Percentiles rank a stretch among this genome's conserved stretches.
Evolutionary conservation across 805 yeast species (phyloP).

Genomic region (Schizosaccharomyces cryophilus): DNA sequence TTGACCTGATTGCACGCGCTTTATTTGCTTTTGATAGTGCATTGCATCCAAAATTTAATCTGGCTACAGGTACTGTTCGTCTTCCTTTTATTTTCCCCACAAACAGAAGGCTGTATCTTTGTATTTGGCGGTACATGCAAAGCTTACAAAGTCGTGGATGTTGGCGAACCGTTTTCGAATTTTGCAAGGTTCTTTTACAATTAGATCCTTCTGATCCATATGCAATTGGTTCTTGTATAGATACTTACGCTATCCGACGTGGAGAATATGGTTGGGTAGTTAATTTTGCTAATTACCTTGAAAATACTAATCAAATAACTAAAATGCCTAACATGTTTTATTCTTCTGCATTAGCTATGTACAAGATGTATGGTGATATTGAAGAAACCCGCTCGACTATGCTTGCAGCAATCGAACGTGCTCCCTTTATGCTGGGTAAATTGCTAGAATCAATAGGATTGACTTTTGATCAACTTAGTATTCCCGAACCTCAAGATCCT

Average conservation of each 20-base stretch:
- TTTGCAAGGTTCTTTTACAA: constrained; percentile 44
- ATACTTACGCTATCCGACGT: constrained; percentile 45
- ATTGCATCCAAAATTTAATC: constrained; percentile 31
- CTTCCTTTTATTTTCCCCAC: constrained; percentile 51
- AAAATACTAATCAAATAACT: constrained; percentile 38
- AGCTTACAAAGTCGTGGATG: constrained; percentile 57
- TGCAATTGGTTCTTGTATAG: constrained; percentile 65
- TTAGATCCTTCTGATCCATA: constrained; percentile 56
- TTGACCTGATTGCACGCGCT: constrained; percentile 52
- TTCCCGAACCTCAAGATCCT: constrained; percentile 5
- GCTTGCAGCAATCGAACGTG: constrained; percentile 24
- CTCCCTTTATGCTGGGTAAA: constrained; percentile 32
- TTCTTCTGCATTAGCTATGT: constrained; percentile 33
- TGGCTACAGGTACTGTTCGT: constrained; percentile 32
- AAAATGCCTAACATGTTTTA: constrained; percentile 46
- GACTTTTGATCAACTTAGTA: constrained; percentile 4
- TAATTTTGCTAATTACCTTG: constrained; percentile 30
- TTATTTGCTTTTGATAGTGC: constrained; percentile 59
- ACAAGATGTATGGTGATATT: constrained; percentile 18
- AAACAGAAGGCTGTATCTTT: constrained; percentile 54
- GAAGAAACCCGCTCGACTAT: constrained; percentile 25
- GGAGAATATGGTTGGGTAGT: constrained; percentile 40
- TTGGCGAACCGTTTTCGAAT: constrained; percentile 49
- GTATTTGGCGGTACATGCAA: constrained; percentile 46
- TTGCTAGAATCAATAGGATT: constrained; percentile 23